Evolutionary conservation across 2,329 filamentous ascomycete genomes (phyloP).

Genomic region (Helicocarpus griseus): DNA sequence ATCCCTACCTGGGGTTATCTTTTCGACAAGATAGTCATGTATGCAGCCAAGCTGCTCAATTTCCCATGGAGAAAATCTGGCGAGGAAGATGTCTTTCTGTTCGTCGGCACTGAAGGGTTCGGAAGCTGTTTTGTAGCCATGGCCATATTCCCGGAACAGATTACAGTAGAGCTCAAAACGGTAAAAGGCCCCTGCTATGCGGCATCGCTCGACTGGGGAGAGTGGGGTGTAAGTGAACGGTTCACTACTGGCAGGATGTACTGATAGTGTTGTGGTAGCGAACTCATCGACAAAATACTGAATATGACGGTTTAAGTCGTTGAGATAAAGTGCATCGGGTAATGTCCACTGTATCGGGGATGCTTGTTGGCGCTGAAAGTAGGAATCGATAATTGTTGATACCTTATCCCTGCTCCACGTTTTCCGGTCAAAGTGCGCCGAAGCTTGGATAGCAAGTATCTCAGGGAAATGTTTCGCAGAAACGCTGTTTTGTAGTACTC

Average conservation of each 20-base stretch:
- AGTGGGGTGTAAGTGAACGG: not conserved
- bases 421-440: not conserved
- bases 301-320: constrained; percentile 6
- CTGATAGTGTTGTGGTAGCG: constrained; percentile 3
- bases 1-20: constrained; percentile 8
- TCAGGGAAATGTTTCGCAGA: constrained; percentile 2
- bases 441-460: constrained; percentile 5
- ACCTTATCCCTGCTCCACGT: constrained; percentile 3
- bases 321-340: constrained; percentile 4
- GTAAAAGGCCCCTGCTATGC: constrained; percentile 12
- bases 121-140: too few relatives aligned
- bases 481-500: constrained; percentile 4
- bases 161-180: constrained; percentile 14
- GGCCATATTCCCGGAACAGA: constrained; percentile 10
- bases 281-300: constrained; percentile 12
- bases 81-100: constrained; percentile 11
- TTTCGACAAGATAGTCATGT: constrained; percentile 12
- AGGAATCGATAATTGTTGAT: constrained; percentile 1
- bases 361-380: not conserved
- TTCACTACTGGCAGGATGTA: not conserved
- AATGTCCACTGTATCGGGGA: constrained; percentile 5
- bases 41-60: constrained; percentile 15
- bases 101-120: too few relatives aligned
- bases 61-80: constrained; percentile 14
- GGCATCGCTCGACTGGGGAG: constrained; percentile 7